Conservation (phyloP, 768 basidiomycete genomes). For the Leccinellum rugosiceps region DNA sequence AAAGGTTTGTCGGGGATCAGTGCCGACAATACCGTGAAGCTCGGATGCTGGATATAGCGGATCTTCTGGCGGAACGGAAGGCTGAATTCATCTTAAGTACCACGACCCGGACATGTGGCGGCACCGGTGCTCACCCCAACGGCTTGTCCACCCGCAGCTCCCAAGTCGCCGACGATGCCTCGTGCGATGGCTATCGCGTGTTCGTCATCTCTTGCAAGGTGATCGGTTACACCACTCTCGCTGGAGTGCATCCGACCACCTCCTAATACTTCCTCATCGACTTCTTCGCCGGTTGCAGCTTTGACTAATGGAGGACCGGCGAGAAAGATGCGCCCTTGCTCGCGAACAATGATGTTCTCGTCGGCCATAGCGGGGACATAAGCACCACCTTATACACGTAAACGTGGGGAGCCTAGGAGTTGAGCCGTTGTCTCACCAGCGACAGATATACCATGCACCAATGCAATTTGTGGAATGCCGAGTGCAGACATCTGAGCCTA, state of each 20-base stretch:
- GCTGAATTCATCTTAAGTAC: conserved; percentile 38
- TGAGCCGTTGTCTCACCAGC: conserved; percentile 48
- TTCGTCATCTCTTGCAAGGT: conserved; percentile 80
- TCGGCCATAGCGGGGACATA: conserved; percentile 98
- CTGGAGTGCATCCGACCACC: conserved; percentile 90
- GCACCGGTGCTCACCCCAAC: conserved; percentile 44
- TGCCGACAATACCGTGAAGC: conserved; percentile 88
- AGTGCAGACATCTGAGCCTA: conserved; percentile 92
- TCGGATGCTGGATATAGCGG: conserved; percentile 81
- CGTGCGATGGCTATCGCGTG: conserved; percentile 81
- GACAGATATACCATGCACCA: conserved; percentile 93
- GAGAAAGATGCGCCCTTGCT: conserved; percentile 91
- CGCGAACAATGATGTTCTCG: conserved; percentile 85
- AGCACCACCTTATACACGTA: conserved; percentile 60
- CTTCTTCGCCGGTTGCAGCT: conserved; percentile 89
- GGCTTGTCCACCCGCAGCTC: conserved; percentile 52
- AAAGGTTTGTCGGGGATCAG: conserved; percentile 83
- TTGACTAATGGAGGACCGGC: conserved; percentile 94
- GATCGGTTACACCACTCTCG: conserved; percentile 89
- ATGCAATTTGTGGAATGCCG: conserved; percentile 86
- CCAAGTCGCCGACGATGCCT: conserved; percentile 74
- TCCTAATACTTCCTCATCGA: conserved; percentile 90
- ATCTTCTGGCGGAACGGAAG: conserved; percentile 55
- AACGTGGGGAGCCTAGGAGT: conserved; percentile 3
- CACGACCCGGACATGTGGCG: neutral